Base-by-base conservation (phyloP, 805 yeast species). In the Metschnikowia gelsemii region DNA sequence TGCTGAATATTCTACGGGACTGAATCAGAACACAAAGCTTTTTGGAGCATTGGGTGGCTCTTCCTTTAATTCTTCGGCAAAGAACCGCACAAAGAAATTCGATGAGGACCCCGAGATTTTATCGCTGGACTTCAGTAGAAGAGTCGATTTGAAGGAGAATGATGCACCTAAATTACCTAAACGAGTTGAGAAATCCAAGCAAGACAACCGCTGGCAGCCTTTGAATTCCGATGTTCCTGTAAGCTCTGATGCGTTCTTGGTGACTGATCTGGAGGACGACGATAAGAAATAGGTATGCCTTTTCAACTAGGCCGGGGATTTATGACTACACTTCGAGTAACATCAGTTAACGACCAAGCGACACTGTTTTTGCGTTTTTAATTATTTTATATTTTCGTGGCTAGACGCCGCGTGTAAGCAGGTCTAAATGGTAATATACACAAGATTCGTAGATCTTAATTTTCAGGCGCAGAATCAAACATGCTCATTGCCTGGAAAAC, bases 21-120 rank as follows among this genome's bases (percentile, higher is more conserved):
- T 38, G 30, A 42, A 40, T 9, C 52, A 47, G 31, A 52, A 55
- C 44, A 63, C 68, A 13, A 64, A 66, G 52, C 55, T 70, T 16
- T 70, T 70, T 54, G 75, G 75, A 8, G 75, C 75, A 2, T 62
- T 70, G 48, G 74, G 75, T 22, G 72, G 74, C 8, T 74, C 73
- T 11, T 70, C 76, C 14, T 53, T 52, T 50, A 55, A 58, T 35
- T 39, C 45, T 19, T 46, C 41, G 47, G 50, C 43, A 51, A 53
- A 35, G 50, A 63, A 46, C 57, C 60, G 52, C 49, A 25, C 37
- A 26, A 46, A 54, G 55, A 52, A 48, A 30, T 69, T 57, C 61
- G 83, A 78, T 48, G 78, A 76, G 34, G 84, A 79, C 37, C 82
- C 82, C 0, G 72, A 73, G 42, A 79, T 73, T 46, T 64, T 78